These are phyloP conservation scores for Dillenia turbinata DNA, from an alignment of 164 flowering plant genomes.

Conservation along the genomic window DNA sequence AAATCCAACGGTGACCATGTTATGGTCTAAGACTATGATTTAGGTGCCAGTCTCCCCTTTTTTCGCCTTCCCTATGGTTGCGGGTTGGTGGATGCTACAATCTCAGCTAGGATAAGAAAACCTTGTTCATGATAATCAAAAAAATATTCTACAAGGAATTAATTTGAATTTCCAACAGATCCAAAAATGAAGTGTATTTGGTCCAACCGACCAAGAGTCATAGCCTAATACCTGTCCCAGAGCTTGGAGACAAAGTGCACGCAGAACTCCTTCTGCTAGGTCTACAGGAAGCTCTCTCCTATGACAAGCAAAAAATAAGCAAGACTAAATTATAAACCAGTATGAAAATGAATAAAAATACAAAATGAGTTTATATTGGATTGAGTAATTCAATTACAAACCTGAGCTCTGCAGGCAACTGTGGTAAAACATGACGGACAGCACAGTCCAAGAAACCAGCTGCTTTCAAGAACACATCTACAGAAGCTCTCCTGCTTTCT, in stretches of 20 bases:
- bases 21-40: no score
- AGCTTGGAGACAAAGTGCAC: conserved; percentile 90
- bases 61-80: no score
- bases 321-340: conserved; percentile 1
- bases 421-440: conserved; percentile 76
- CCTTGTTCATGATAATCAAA: no score
- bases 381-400: conserved; percentile 18
- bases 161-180: no score
- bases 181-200: no score
- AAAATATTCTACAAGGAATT: no score
- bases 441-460: conserved; percentile 96
- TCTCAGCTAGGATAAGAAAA: no score
- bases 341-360: conserved; percentile 1
- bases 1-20: no score
- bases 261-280: conserved; percentile 74
- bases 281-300: conserved; percentile 91
- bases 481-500: conserved; percentile 75
- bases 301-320: conserved; percentile 9
- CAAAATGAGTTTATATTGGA: not conserved
- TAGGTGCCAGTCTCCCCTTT: no score
- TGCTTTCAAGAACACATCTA: conserved; percentile 83
- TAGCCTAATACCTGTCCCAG: conserved; percentile 73
- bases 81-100: no score
- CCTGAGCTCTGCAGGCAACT: conserved; percentile 71
- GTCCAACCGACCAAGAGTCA: not conserved